Base-by-base conservation (phyloP, 148 eudicot genomes). In the Persicaria maculosa region DNA sequence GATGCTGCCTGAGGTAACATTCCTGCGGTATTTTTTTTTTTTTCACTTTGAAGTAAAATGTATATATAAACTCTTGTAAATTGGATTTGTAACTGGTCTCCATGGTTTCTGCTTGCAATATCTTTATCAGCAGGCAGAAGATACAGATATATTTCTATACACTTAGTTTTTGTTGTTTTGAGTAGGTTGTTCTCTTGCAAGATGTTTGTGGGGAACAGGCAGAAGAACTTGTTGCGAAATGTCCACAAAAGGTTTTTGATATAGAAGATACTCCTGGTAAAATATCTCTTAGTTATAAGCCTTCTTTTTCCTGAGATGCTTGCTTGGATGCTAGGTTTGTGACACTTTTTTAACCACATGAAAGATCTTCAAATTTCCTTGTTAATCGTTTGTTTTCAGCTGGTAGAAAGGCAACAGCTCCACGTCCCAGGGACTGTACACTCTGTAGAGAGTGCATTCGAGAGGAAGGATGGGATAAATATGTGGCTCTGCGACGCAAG, bases 1-100 rank as follows among this genome's bases (percentile, higher is more conserved):
- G 81, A 90, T 91, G 96, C 97, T 89, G 55, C 98, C 98, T 14
- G 96, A 90, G 98, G 98, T 94, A 81, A 80, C 53, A 20, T 65
- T 62, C 4, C 3, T 75, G 50, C 19, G 2, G 43, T 25, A 44
- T 46, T 25, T 67, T 55, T 68, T 31, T 9, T 40, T 68, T 22
- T 22, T 22, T 65, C 43, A 40, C 19, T 65, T 22, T 65, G 9
- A 12, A 22, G 53, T 19, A 22, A 12, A 20, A 46, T 71, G 0
- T 71, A 19, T 45, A 4, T 47, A 70, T 19, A 25, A 48, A 70
- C 52, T 75, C 62, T 20, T 50, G 50, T 46, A 57, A 45, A 61
- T 20, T 61, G 0, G 61, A 22, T 6, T 53, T 36, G 48, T 40
- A 17, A 53, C 7, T 47, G 47, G 9, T 20, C 74, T 44, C 47